Evolutionary conservation across 2,329 filamentous ascomycete genomes (phyloP).

Genomic region (Colletotrichum truncatum): DNA sequence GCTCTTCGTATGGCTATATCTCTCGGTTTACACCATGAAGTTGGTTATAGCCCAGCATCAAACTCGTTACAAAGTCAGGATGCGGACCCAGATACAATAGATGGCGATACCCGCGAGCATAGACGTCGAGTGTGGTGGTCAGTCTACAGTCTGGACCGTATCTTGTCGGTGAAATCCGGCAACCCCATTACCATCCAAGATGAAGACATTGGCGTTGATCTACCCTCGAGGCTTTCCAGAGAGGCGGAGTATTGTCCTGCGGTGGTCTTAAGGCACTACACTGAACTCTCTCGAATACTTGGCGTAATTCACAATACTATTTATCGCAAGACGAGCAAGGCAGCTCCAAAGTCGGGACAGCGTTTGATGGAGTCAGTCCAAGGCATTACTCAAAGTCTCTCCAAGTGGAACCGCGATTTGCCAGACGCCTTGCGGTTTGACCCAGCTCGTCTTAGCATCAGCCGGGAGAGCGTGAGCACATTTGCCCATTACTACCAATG

Average conservation of each 20-base stretch:
- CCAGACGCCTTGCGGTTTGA: slow-evolving; percentile 58
- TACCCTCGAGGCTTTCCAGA: slow-evolving; percentile 38
- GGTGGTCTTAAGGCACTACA: slow-evolving; percentile 37
- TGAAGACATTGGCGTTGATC: slow-evolving; percentile 43
- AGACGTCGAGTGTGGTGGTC: slow-evolving; percentile 51
- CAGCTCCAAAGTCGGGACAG: slow-evolving; percentile 51
- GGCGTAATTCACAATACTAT: slow-evolving; percentile 45
- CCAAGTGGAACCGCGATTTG: slow-evolving; percentile 58
- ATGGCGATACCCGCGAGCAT: slow-evolving; percentile 47
- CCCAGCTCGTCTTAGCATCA: slow-evolving; percentile 53
- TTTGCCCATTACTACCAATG: slow-evolving; percentile 45
- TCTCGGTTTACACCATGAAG: slow-evolving; percentile 64
- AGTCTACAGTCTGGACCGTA: slow-evolving; percentile 43
- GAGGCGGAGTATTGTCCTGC: slow-evolving; percentile 41
- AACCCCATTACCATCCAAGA: slow-evolving; percentile 42
- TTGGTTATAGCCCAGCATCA: slow-evolving; percentile 34
- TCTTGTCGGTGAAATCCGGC: slow-evolving; percentile 42
- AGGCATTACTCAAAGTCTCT: slow-evolving; percentile 57
- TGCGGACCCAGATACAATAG: not conserved
- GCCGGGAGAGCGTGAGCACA: slow-evolving; percentile 55
- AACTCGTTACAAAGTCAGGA: slow-evolving; percentile 10
- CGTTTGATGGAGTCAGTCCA: slow-evolving; percentile 60
- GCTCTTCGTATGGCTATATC: slow-evolving; percentile 67
- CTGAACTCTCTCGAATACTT: slow-evolving; percentile 40
- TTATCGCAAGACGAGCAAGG: slow-evolving; percentile 52